Percentiles rank a stretch among this genome's conserved stretches.
These are phyloP conservation scores for Candida sanyiensis DNA, from an alignment of 805 yeast genomes.

Conservation along the genomic window DNA sequence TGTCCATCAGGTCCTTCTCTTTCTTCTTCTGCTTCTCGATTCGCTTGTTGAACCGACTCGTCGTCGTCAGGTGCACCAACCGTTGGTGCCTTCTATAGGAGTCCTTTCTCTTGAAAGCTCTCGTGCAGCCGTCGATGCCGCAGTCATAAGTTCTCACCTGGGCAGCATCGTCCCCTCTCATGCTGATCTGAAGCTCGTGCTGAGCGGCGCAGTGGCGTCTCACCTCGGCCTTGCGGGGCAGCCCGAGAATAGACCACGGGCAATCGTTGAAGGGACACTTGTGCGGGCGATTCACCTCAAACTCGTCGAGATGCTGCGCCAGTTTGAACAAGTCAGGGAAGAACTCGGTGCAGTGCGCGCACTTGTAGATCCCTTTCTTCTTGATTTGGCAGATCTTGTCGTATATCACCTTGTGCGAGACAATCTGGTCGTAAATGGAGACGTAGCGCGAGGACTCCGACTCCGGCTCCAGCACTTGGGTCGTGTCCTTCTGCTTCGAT, in stretches of 20 bases:
- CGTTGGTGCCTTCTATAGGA: constrained; percentile 47
- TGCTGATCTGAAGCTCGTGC: constrained; percentile 25
- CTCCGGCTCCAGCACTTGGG: too few species aligned
- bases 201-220: constrained; percentile 46
- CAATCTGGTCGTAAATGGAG: constrained; percentile 24
- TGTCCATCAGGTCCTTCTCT: neutral
- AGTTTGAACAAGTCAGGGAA: constrained; percentile 35
- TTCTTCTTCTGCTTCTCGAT: constrained; percentile 7
- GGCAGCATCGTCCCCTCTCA: neutral
- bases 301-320: constrained; percentile 41
- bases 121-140: constrained; percentile 36
- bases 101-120: constrained; percentile 46
- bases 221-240: constrained; percentile 44
- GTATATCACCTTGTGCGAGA: constrained; percentile 25
- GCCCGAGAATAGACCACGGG: constrained; percentile 44
- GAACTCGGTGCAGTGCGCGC: constrained; percentile 40
- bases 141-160: constrained; percentile 21
- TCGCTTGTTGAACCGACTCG: constrained; percentile 37
- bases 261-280: constrained; percentile 43
- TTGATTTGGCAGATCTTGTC: constrained; percentile 27
- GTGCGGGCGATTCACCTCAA: constrained; percentile 32
- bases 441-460: too few species aligned
- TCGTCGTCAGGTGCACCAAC: constrained; percentile 41
- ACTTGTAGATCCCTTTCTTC: constrained; percentile 40
- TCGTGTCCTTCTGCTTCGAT: too few species aligned